phyloP scores from a whole-genome alignment of 495 filamentous ascomycete species.

The Aspergillus mulundensis region DNA sequence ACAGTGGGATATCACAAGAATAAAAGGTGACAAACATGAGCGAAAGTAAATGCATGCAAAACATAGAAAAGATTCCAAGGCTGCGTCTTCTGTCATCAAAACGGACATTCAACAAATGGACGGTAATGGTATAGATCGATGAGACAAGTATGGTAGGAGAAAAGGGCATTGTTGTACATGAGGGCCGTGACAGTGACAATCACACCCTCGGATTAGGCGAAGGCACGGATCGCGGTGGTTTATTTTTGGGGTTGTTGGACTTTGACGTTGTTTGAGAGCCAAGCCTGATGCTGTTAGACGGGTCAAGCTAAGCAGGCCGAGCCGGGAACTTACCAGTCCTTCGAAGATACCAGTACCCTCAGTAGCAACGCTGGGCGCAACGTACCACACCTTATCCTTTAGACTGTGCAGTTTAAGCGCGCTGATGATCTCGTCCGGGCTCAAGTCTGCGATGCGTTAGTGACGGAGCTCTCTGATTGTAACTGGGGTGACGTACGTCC shows the following conservation, averaged over 20 bases:
- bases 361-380: conserved; percentile 91
- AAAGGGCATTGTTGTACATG: conserved; percentile 35
- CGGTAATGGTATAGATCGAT: conserved; percentile 13
- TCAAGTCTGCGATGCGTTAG: conserved; percentile 60
- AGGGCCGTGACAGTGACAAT: conserved; percentile 16
- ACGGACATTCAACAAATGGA: conserved; percentile 37
- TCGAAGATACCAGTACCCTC: conserved; percentile 92
- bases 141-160: conserved; percentile 21
- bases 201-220: conserved; percentile 18
- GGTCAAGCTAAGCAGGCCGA: background rate
- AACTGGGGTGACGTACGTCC: conserved; percentile 58
- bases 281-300: conserved; percentile 50
- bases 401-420: conserved; percentile 77
- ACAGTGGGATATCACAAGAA: conserved; percentile 38
- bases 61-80: conserved; percentile 34
- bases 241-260: conserved; percentile 52
- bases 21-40: conserved; percentile 17
- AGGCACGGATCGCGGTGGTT: conserved; percentile 10
- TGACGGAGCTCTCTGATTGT: conserved; percentile 5
- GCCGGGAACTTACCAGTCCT: conserved; percentile 62
- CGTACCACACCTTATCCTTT: conserved; percentile 93
- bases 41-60: conserved; percentile 17
- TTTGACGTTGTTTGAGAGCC: conserved; percentile 94
- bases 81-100: conserved; percentile 48
- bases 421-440: conserved; percentile 80